phyloP scores from a whole-genome alignment of 2,329 filamentous ascomycete species.

The Fusarium sp. region DNA sequence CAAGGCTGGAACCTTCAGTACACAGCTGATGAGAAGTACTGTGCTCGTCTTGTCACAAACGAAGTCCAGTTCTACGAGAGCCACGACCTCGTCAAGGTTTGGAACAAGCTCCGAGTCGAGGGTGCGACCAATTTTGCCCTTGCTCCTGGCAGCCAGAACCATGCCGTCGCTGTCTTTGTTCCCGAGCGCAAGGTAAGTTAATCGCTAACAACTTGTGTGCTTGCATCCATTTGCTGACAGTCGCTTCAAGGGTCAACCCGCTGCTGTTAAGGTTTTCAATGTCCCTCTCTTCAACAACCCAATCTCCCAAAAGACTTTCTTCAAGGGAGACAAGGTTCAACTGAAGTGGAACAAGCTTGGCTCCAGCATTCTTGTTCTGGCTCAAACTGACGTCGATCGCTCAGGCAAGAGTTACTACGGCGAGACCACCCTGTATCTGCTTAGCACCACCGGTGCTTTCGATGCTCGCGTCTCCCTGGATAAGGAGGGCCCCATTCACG shows the following conservation, averaged over 20 bases:
- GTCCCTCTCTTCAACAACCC: conserved; percentile 86
- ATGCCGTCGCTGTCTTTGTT: conserved; percentile 93
- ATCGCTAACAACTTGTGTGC: neutral
- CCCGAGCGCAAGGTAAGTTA: conserved; percentile 87
- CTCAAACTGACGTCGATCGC: conserved; percentile 97
- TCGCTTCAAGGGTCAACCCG: conserved; percentile 80
- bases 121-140: conserved; percentile 90
- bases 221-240: conserved; percentile 26
- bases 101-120: conserved; percentile 95
- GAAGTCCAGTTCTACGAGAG: conserved; percentile 98
- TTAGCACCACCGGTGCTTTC: conserved; percentile 91
- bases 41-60: conserved; percentile 93
- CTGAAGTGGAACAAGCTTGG: conserved; percentile 97
- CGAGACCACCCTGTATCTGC: conserved; percentile 95
- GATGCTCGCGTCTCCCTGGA: conserved; percentile 93
- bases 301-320: conserved; percentile 98
- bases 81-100: conserved; percentile 84
- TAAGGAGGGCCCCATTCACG: conserved; percentile 97
- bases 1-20: conserved; percentile 98
- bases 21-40: conserved; percentile 91
- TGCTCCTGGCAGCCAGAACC: conserved; percentile 83
- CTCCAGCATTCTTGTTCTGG: conserved; percentile 91
- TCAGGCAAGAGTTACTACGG: conserved; percentile 99
- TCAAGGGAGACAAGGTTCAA: conserved; percentile 99
- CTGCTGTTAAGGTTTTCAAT: conserved; percentile 92